phyloP scores from a whole-genome alignment of 2,329 filamentous ascomycete species.

The Thermomyces lanuginosus region DNA sequence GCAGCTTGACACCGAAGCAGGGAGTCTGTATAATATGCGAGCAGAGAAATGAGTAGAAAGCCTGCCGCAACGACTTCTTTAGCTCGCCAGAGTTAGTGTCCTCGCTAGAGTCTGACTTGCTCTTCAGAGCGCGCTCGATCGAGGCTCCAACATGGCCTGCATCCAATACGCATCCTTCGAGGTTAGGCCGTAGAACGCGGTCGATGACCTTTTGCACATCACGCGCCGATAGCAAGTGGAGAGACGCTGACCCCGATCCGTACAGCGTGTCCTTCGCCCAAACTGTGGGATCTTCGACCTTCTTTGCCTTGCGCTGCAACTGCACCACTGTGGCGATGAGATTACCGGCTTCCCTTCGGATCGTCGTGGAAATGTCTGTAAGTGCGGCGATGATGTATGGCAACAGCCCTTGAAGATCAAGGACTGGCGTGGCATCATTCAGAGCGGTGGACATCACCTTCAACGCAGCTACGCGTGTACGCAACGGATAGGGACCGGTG shows the following conservation, averaged over 20 bases:
- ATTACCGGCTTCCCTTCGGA: constrained; percentile 59
- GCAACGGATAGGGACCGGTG: constrained; percentile 52
- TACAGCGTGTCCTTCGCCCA: constrained; percentile 56
- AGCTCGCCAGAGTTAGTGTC: constrained; percentile 35
- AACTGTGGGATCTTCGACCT: constrained; percentile 19
- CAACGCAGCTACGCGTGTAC: constrained; percentile 54
- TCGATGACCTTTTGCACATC: constrained; percentile 46
- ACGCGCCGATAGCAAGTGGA: constrained; percentile 43
- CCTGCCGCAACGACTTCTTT: constrained; percentile 46
- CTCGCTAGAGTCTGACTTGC: constrained; percentile 12
- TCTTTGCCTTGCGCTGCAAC: constrained; percentile 34
- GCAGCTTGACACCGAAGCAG: constrained; percentile 49
- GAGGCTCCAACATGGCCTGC: constrained; percentile 50
- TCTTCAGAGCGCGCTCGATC: constrained; percentile 44
- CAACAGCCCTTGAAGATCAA: constrained; percentile 64
- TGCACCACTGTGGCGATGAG: constrained; percentile 43
- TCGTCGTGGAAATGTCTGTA: constrained; percentile 55
- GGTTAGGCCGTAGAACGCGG: constrained; percentile 50
- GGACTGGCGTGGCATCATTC: constrained; percentile 30
- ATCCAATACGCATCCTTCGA: constrained; percentile 81
- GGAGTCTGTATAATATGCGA: constrained; percentile 57
- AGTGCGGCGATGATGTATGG: constrained; percentile 66
- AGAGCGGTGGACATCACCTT: constrained; percentile 45
- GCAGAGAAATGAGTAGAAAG: constrained; percentile 55
- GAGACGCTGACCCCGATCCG: constrained; percentile 25